These are phyloP conservation scores for Penicillium hesseltinei DNA, from an alignment of 2,329 filamentous ascomycete genomes.

Conservation along the genomic window DNA sequence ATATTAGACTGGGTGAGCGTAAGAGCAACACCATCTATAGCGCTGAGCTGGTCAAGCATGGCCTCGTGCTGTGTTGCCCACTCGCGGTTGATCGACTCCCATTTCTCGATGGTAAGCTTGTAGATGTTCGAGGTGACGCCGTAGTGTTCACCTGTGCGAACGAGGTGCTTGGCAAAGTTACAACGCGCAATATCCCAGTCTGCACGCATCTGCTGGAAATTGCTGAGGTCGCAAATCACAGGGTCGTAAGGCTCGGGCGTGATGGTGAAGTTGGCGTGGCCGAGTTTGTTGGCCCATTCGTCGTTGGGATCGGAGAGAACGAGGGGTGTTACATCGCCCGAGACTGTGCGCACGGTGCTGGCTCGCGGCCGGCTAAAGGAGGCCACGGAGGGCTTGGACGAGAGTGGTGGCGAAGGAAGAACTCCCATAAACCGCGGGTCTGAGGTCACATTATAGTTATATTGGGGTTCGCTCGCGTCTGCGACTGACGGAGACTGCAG, in stretches of 20 bases:
- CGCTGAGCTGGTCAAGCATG: slow-evolving; percentile 54
- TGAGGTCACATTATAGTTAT: slow-evolving; percentile 46
- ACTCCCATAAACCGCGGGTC: slow-evolving; percentile 50
- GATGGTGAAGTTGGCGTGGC: slow-evolving; percentile 92
- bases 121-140: slow-evolving; percentile 87
- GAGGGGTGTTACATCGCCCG: slow-evolving; percentile 56
- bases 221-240: slow-evolving; percentile 57
- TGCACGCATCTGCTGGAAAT: slow-evolving; percentile 64
- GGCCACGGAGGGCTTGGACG: slow-evolving; percentile 71
- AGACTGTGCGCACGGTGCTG: slow-evolving; percentile 41
- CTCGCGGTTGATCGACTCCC: slow-evolving; percentile 71
- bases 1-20: slow-evolving; percentile 40
- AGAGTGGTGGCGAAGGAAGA: slow-evolving; percentile 69
- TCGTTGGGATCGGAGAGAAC: slow-evolving; percentile 66
- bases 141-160: slow-evolving; percentile 86
- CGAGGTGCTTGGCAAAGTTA: slow-evolving; percentile 87
- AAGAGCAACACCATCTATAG: slow-evolving; percentile 36
- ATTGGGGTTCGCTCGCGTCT: slow-evolving; percentile 50
- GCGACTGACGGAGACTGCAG: slow-evolving; percentile 80
- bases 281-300: slow-evolving; percentile 79
- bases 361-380: slow-evolving; percentile 63
- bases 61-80: slow-evolving; percentile 72
- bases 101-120: slow-evolving; percentile 81
- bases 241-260: slow-evolving; percentile 76
- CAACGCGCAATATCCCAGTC: slow-evolving; percentile 81